A percentile compares a stretch with the other conserved stretches of the same genome.
These are phyloP conservation scores for Mrakia blollopis DNA, from an alignment of 768 basidiomycete genomes.

Conservation along the genomic window DNA sequence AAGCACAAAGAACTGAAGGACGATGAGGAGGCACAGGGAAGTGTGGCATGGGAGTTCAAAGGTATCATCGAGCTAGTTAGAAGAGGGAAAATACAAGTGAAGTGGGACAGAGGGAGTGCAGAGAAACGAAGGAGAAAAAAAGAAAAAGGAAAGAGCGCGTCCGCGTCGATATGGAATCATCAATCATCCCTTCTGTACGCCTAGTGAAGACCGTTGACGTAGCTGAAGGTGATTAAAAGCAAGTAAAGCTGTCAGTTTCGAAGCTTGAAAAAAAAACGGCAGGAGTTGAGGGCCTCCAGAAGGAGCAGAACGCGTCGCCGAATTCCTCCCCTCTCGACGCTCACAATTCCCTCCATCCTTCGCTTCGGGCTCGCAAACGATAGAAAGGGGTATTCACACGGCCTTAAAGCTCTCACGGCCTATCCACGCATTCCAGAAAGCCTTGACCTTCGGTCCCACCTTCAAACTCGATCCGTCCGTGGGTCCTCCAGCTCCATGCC, in stretches of 20 bases:
- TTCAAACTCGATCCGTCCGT: neutral
- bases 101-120: too few relatives aligned
- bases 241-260: neutral
- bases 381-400: constrained; percentile 49
- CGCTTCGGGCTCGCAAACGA: neutral
- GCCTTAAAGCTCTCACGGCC: constrained; percentile 67
- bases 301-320: too few relatives aligned
- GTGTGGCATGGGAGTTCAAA: too few relatives aligned
- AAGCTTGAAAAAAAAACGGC: neutral
- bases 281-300: neutral
- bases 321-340: too few relatives aligned
- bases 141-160: too few relatives aligned
- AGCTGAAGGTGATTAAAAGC: neutral
- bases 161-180: neutral
- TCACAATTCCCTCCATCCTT: too few relatives aligned
- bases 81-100: too few relatives aligned
- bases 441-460: constrained; percentile 52
- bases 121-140: too few relatives aligned
- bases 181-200: too few relatives aligned
- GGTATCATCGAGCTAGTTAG: neutral
- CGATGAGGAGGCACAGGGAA: too few relatives aligned
- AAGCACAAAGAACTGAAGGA: too few relatives aligned
- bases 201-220: constrained; percentile 13
- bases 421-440: constrained; percentile 67
- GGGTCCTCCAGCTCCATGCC: constrained; percentile 26